These are phyloP conservation scores for Sporothrix schenckii DNA, from an alignment of 2,329 filamentous ascomycete genomes.

Conservation along the genomic window DNA sequence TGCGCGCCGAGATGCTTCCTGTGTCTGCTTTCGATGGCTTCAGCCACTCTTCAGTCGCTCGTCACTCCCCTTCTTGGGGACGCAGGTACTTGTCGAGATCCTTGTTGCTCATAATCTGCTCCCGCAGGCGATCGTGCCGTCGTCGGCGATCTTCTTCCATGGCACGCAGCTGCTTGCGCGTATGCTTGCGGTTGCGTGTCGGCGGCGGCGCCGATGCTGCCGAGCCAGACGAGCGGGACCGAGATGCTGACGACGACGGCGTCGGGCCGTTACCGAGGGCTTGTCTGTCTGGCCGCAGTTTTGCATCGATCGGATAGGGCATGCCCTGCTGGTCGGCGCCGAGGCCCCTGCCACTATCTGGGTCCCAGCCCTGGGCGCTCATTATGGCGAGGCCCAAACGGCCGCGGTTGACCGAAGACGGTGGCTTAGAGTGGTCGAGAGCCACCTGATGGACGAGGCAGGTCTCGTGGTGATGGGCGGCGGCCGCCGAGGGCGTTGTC, in stretches of 20 bases:
- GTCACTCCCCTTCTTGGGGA: constrained; percentile 25
- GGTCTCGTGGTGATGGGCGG: constrained; percentile 53
- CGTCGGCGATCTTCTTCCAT: constrained; percentile 63
- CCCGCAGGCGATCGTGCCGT: constrained; percentile 64
- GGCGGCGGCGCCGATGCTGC: background rate
- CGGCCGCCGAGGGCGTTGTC: constrained; percentile 4
- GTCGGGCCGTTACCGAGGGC: constrained; percentile 62
- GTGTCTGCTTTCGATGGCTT: background rate
- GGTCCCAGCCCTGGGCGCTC: constrained; percentile 71
- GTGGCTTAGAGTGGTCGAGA: constrained; percentile 69
- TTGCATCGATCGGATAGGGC: constrained; percentile 72
- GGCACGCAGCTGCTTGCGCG: constrained; percentile 50
- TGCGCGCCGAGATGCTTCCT: background rate
- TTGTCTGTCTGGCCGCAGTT: constrained; percentile 71
- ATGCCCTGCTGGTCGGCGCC: constrained; percentile 73
- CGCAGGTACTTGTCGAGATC: constrained; percentile 76
- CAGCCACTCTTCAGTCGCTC: too few species aligned
- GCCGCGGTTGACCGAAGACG: constrained; percentile 69
- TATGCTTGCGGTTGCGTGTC: constrained; percentile 45
- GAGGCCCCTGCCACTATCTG: constrained; percentile 70
- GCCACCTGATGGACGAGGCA: constrained; percentile 73
- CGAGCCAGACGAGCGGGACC: background rate
- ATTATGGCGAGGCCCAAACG: constrained; percentile 71
- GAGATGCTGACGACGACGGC: background rate
- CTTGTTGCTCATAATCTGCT: constrained; percentile 73